Conservation (phyloP, 164 flowering plant species). For the Magnolia sinica region DNA sequence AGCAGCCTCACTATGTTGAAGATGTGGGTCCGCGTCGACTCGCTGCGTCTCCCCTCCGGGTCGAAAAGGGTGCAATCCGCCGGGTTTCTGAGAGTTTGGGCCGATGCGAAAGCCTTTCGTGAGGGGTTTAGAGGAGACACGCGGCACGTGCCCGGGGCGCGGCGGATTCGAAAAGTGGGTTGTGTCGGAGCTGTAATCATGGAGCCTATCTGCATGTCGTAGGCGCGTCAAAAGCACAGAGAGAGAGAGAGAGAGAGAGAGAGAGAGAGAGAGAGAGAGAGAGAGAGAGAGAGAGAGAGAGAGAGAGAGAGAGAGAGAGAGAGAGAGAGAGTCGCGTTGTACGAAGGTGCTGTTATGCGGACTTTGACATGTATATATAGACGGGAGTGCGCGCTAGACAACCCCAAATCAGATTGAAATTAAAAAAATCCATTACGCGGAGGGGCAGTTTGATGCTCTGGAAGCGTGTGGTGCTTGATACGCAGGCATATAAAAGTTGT, state of each 20-base stretch:
- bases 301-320: slow-evolving; percentile 2
- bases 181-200: slow-evolving; percentile 5
- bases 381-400: too few relatives aligned
- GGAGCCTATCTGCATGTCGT: background rate
- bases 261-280: slow-evolving; percentile 8
- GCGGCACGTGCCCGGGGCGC: background rate
- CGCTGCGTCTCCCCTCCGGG: background rate
- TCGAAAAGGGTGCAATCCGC: background rate
- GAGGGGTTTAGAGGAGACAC: slow-evolving; percentile 16
- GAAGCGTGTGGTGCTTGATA: too few relatives aligned
- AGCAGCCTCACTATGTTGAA: slow-evolving; percentile 63
- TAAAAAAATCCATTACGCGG: too few relatives aligned
- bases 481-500: too few relatives aligned
- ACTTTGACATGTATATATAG: too few relatives aligned
- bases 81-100: slow-evolving; percentile 6
- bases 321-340: background rate
- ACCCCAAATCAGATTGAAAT: too few relatives aligned
- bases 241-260: slow-evolving; percentile 3
- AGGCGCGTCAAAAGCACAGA: background rate
- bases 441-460: too few relatives aligned
- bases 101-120: background rate
- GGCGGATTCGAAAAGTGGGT: slow-evolving; percentile 1
- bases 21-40: slow-evolving; percentile 36
- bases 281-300: background rate
- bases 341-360: too few relatives aligned